Percentiles rank a stretch among this genome's conserved stretches.
These are phyloP conservation scores for Zasmidium citrigriseum DNA, from an alignment of 2,329 filamentous ascomycete species.

Conservation along the genomic window DNA sequence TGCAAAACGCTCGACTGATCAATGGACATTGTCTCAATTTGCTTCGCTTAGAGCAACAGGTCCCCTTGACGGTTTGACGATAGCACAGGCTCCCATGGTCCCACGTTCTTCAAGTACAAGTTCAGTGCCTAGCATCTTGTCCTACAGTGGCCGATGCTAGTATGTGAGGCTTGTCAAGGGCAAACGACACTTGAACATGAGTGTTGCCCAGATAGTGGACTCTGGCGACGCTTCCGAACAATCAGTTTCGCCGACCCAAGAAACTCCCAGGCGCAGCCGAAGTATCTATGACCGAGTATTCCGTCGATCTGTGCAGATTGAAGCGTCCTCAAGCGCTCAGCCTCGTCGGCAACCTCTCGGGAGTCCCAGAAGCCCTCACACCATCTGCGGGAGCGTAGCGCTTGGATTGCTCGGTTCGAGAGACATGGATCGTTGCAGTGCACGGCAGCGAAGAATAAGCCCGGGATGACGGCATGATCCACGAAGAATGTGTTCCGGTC, in stretches of 20 bases:
- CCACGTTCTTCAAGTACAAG: too few species aligned
- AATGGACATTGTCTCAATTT: too few species aligned
- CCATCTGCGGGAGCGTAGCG: background rate
- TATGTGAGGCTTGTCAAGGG: too few species aligned
- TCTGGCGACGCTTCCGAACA: background rate
- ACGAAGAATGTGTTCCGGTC: background rate
- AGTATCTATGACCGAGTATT: background rate
- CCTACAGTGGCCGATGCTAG: too few species aligned
- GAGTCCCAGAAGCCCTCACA: background rate
- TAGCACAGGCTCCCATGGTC: too few species aligned
- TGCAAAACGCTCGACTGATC: too few species aligned
- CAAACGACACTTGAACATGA: too few species aligned
- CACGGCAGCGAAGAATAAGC: background rate
- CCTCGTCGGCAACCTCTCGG: background rate
- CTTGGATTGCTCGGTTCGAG: background rate
- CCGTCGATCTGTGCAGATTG: background rate
- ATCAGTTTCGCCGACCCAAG: background rate
- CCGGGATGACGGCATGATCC: background rate
- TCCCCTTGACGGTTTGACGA: too few species aligned
- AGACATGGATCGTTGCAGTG: background rate
- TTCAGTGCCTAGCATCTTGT: too few species aligned
- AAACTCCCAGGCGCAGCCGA: background rate
- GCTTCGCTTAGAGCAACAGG: too few species aligned
- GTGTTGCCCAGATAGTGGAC: too few species aligned
- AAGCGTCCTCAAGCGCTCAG: background rate